Conservation (phyloP, 2,329 filamentous ascomycete genomes). For the Aspergillus sp. region DNA sequence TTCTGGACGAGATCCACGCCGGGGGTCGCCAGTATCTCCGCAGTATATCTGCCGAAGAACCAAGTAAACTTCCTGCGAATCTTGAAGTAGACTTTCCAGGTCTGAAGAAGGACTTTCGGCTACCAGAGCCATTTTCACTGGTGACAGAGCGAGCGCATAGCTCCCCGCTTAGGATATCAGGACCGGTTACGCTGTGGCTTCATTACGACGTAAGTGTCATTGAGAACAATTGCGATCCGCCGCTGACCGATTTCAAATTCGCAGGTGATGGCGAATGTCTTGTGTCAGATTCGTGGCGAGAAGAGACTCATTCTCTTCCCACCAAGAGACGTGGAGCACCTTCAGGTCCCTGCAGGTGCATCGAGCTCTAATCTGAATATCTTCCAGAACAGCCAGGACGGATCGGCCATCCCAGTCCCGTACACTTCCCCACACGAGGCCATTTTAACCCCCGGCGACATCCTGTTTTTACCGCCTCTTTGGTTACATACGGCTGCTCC, state of each 20-base stretch:
- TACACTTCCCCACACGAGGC: conserved; percentile 66
- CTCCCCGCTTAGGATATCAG: conserved; percentile 75
- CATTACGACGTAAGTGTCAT: conserved; percentile 69
- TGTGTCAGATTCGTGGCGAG: conserved; percentile 72
- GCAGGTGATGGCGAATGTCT: conserved; percentile 80
- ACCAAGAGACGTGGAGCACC: conserved; percentile 66
- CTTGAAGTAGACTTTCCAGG: conserved; percentile 68
- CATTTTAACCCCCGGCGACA: conserved; percentile 65
- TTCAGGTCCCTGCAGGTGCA: conserved; percentile 71
- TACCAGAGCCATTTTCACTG: conserved; percentile 61
- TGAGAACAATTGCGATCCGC: neutral
- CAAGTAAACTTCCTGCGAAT: conserved; percentile 67
- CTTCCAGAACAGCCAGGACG: conserved; percentile 49
- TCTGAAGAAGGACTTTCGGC: conserved; percentile 65
- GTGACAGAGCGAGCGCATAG: conserved; percentile 67
- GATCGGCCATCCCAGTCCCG: conserved; percentile 56
- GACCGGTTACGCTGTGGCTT: conserved; percentile 81
- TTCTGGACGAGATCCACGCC: conserved; percentile 58
- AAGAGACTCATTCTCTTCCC: conserved; percentile 77
- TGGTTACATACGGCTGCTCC: conserved; percentile 71
- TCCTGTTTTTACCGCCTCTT: conserved; percentile 76
- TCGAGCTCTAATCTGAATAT: conserved; percentile 78
- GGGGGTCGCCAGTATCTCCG: conserved; percentile 74
- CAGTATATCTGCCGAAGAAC: conserved; percentile 67
- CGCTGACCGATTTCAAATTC: neutral